Base-by-base conservation (phyloP, 169 alveolate genomes). In the Plasmodium gallinaceum region DNA sequence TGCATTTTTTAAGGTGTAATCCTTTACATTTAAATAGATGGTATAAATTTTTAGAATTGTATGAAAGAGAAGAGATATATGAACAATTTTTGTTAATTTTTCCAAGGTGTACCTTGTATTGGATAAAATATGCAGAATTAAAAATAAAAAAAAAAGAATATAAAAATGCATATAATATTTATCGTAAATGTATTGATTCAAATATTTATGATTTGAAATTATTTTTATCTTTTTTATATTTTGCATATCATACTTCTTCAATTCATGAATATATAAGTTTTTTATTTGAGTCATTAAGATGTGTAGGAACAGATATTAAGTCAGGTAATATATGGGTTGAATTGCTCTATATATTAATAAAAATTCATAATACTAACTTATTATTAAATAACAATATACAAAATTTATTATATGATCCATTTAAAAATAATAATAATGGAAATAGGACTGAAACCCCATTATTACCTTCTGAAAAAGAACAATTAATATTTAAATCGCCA, bases 291-390 rank as follows among this genome's bases (percentile, higher is more conserved):
- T 94, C 65, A 7, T 45, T 87, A 51, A 87, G 70, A 45, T 58
- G 74, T 92, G 95, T 91, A 61, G 96, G 96, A 10, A 71, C 89
- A 74, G 96, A 94, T 73, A 88, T 85, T 48, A 65, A 94, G 45
- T 92, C 96, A 18, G 95, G 93, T 37, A 74, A 70, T n/a, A 83
- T 94, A 14, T 94, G 96, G 96, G 91, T 73, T 52, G 96, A 94
- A 62, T 54, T 92, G 71, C 61, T 90, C 24, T 71, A 89, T 32
- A 72, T 94, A 61, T 54, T 92, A 70, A 92, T 90, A 61, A 94
- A 94, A 92, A 94, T 94, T 37, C 86, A 94, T 80, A 94, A 94
- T 86, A 90, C 95, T 4, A 89, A 92, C 68, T 83, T 92, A 20
- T 52, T 94, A 61, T 52, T 75, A 14, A 89, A 73, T 61, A 88